Percentiles rank a stretch among this genome's conserved stretches.
Conservation (phyloP, 2,329 filamentous ascomycete species). For the Aspergillus awamori region DNA sequence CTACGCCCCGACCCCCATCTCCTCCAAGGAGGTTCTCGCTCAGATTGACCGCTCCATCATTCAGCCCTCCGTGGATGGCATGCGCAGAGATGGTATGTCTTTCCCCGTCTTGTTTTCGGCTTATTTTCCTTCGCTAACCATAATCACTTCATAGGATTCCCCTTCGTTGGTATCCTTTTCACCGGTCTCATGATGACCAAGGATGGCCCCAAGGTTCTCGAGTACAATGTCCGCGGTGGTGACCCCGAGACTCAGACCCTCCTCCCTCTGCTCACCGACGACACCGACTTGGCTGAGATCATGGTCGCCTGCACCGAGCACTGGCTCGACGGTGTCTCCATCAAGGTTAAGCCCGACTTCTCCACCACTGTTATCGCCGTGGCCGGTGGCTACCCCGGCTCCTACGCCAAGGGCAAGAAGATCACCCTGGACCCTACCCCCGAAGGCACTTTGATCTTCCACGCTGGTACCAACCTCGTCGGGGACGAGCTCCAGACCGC, state of each 20-base stretch:
- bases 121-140: slow-evolving; percentile 8
- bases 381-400: slow-evolving; percentile 84
- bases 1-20: slow-evolving; percentile 86
- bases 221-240: slow-evolving; percentile 92
- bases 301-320: slow-evolving; percentile 83
- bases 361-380: slow-evolving; percentile 94
- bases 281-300: slow-evolving; percentile 83
- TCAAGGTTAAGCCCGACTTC: slow-evolving; percentile 70
- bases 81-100: slow-evolving; percentile 73
- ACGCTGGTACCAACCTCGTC: slow-evolving; percentile 77
- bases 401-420: slow-evolving; percentile 76
- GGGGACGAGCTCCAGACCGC: slow-evolving; percentile 70
- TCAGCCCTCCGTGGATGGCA: slow-evolving; percentile 85
- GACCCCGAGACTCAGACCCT: slow-evolving; percentile 91
- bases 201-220: slow-evolving; percentile 76
- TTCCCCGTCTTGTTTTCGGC: slow-evolving; percentile 76
- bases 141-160: slow-evolving; percentile 34
- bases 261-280: slow-evolving; percentile 72
- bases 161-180: slow-evolving; percentile 50
- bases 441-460: slow-evolving; percentile 75
- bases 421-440: slow-evolving; percentile 60
- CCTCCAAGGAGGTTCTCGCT: slow-evolving; percentile 73
- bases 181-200: slow-evolving; percentile 88
- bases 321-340: slow-evolving; percentile 68
- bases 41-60: slow-evolving; percentile 79